Conservation (phyloP, 2,329 filamentous ascomycete species). For the Penicillium sp. region DNA sequence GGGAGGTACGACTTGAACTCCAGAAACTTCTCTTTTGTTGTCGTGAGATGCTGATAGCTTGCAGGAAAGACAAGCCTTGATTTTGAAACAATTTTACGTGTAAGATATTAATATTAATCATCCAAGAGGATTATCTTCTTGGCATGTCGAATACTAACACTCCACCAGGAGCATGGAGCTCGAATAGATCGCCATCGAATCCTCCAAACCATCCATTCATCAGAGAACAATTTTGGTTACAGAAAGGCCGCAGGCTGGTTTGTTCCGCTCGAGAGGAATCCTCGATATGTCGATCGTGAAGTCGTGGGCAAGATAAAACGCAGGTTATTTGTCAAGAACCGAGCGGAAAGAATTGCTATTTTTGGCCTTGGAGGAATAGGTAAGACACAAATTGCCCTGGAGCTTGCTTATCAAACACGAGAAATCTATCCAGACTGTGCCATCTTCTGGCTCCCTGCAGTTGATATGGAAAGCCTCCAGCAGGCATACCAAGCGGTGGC, state of each 20-base stretch:
- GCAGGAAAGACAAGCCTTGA: background rate
- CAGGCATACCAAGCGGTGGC: constrained; percentile 28
- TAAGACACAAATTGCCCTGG: constrained; percentile 33
- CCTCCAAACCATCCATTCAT: background rate
- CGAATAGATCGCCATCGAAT: background rate
- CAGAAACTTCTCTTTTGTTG: too few relatives aligned
- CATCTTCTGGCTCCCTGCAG: constrained; percentile 33
- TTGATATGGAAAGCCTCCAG: constrained; percentile 22
- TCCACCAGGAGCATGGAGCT: too few relatives aligned
- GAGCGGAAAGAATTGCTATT: constrained; percentile 10
- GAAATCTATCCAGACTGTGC: constrained; percentile 21
- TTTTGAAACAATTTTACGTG: background rate
- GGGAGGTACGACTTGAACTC: background rate
- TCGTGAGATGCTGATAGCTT: too few relatives aligned
- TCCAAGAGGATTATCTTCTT: too few relatives aligned
- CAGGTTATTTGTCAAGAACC: constrained; percentile 1
- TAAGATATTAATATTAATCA: background rate
- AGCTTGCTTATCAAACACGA: constrained; percentile 24
- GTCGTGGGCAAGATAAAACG: constrained; percentile 11
- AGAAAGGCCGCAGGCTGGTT: background rate
- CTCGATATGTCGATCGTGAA: constrained; percentile 19
- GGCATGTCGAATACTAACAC: too few relatives aligned
- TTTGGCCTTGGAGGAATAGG: constrained; percentile 24
- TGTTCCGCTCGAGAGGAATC: constrained; percentile 20
- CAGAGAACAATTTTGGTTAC: background rate